Evolutionary conservation across 2,329 filamentous ascomycete genomes (phyloP), one percentile per base, ranked within the genome.

Genomic region (Neonectria magnoliae): DNA sequence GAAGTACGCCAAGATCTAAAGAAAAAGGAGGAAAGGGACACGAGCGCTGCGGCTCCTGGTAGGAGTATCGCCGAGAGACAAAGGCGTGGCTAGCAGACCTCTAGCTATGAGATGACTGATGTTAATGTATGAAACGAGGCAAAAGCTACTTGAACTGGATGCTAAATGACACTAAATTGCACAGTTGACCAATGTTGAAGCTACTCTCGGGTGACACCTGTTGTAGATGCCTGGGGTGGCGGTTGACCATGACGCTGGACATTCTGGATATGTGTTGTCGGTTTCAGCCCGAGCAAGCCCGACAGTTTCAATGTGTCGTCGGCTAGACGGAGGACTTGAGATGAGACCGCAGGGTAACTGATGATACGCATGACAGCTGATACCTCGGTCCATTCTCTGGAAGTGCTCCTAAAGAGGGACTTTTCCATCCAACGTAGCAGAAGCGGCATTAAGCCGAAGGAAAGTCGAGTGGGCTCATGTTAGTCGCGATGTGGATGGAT

Each of bases 1-100:
- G 91, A 90, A 91, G 83, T 89, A 85, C 70, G 79, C 83, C 25
- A 82, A 83, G 73, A 78, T 83, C 66, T 88, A 81, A 83, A 68
- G 59, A 56, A 55, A 29, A 38, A 31, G 50, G 57, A 51, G 57
- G 52, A 50, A 63, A 69, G 48, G 58, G n/a, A 57, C 31, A 27
- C 66, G 62, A 57, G 59, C 62, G 54, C 18, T 16, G 20, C 33
- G 36, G 31, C 16, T 50, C 5, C n/a, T 38, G 48, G 45, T 22
- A 50, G 4, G 29, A 51, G 29, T n/a, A 27, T 14, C 53, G 42
- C 27, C 9, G 20, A 18, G 29, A 31, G 51, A 20, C 16, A 48
- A 2, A 18, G 36, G 18, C n/a, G 20, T 22, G 16, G 16, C 36
- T 22, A 20, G 27, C 33, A 44, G 33, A 38, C 25, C 25, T 25